Conservation (phyloP, 2,329 filamentous ascomycete genomes). For the Trichothecium roseum region DNA sequence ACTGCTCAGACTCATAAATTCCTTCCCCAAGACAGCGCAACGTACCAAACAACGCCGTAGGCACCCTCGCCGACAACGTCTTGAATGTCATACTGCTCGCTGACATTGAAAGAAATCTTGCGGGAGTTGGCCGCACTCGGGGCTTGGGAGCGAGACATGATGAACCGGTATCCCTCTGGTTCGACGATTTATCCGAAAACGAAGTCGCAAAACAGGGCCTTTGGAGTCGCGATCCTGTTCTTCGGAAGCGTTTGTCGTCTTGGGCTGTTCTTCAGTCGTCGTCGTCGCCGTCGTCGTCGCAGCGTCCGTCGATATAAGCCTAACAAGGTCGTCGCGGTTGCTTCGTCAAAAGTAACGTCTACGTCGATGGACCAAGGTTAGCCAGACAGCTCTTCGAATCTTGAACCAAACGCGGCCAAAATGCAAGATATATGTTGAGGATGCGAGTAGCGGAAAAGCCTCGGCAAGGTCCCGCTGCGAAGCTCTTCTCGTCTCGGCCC, state of each 20-base stretch:
- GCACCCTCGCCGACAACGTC: constrained; percentile 98
- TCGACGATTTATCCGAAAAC: not conserved
- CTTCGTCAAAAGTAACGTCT: no score
- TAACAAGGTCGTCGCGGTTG: no score
- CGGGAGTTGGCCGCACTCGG: constrained; percentile 54
- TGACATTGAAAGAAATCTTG: constrained; percentile 99
- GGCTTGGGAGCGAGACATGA: constrained; percentile 44
- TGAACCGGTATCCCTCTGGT: constrained; percentile 6
- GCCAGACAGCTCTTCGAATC: not conserved
- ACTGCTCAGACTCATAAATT: not conserved
- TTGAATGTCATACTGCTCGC: constrained; percentile 98
- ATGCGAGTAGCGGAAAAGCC: constrained; percentile 1
- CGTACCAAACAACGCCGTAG: constrained; percentile 96
- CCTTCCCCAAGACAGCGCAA: not conserved
- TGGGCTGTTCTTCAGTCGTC: no score
- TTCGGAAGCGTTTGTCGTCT: no score
- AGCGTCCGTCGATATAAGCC: no score
- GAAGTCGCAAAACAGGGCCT: no score
- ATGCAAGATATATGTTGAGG: constrained; percentile 1
- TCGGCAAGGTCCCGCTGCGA: no score
- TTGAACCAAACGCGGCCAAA: constrained; percentile 1
- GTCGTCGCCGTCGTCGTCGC: no score
- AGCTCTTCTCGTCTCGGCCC: no score
- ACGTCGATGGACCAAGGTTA: no score
- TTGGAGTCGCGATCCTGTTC: no score